Percentiles rank a stretch among this genome's conserved stretches.
phyloP scores from a whole-genome alignment of 1,284 basidiomycete genomes.

The Anthracocystis panici-leucophaei region DNA sequence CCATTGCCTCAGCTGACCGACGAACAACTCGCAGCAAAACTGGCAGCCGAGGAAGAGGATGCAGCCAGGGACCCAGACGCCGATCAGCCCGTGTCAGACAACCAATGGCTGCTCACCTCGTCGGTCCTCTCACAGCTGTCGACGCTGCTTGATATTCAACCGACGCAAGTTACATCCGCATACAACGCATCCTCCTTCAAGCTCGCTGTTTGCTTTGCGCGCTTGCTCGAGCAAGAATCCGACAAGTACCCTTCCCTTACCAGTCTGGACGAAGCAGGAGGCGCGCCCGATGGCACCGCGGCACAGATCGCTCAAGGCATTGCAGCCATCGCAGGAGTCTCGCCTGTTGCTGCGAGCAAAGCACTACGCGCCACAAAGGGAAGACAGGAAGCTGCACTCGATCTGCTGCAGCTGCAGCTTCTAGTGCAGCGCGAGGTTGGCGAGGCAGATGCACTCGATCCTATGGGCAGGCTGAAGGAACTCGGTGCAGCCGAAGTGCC shows the following conservation, averaged over 20 bases:
- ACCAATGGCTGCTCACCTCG: constrained; percentile 66
- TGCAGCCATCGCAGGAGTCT: constrained; percentile 34
- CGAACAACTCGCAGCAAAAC: constrained; percentile 53
- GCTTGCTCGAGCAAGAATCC: constrained; percentile 49
- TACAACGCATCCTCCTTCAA: constrained; percentile 62
- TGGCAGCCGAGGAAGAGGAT: constrained; percentile 57
- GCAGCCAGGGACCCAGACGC: constrained; percentile 38
- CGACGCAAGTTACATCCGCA: constrained; percentile 41
- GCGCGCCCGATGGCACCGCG: constrained; percentile 44
- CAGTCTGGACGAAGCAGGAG: constrained; percentile 38
- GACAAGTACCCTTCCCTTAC: constrained; percentile 39
- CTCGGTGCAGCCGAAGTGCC: constrained; percentile 35
- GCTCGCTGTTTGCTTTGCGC: constrained; percentile 47
- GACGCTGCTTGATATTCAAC: constrained; percentile 53
- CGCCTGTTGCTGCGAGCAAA: constrained; percentile 19
- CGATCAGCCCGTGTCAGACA: constrained; percentile 51
- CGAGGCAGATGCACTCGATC: constrained; percentile 59
- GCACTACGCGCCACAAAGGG: constrained; percentile 62
- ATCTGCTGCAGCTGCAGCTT: constrained; percentile 59
- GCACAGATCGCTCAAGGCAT: constrained; percentile 42
- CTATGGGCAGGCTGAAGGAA: constrained; percentile 38
- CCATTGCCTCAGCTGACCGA: constrained; percentile 42
- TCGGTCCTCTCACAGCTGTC: constrained; percentile 64
- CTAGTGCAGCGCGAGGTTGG: constrained; percentile 47
- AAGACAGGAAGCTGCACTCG: constrained; percentile 61